A percentile compares a stretch with the other conserved stretches of the same genome.
Evolutionary conservation across 1,284 basidiomycete species (phyloP).

Genomic region (Sanghuangporus sanghuang): DNA sequence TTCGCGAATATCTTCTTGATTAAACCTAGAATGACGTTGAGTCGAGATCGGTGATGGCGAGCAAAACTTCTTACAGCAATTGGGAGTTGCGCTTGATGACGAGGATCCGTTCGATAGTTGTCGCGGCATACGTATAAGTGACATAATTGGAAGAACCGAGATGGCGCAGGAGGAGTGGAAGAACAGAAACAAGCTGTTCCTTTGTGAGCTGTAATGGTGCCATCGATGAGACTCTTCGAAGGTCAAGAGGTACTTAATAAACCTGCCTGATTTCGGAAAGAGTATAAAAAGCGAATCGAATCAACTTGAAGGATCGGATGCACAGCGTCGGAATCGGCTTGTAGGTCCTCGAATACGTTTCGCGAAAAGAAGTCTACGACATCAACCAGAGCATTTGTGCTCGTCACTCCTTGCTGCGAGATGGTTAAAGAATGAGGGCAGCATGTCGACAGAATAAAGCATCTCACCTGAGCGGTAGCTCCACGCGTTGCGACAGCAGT

Average conservation of each 20-base stretch:
- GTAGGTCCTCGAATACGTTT: constrained; percentile 85
- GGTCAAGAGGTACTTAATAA: background rate
- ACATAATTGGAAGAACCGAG: constrained; percentile 80
- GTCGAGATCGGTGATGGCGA: constrained; percentile 15
- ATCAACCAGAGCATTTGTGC: constrained; percentile 88
- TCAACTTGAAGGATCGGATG: constrained; percentile 94
- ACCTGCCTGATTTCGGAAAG: constrained; percentile 89
- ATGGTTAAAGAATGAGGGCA: background rate
- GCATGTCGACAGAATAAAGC: background rate
- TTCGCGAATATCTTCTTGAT: constrained; percentile 81
- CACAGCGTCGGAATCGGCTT: constrained; percentile 61
- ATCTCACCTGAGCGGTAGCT: constrained; percentile 70
- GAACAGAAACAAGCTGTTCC: constrained; percentile 86
- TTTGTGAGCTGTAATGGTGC: constrained; percentile 71
- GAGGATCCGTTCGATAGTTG: constrained; percentile 85
- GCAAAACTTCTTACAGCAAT: constrained; percentile 49
- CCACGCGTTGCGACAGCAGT: constrained; percentile 88
- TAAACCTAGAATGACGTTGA: constrained; percentile 52
- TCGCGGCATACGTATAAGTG: constrained; percentile 85
- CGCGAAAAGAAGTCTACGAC: constrained; percentile 95
- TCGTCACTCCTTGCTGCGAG: constrained; percentile 82
- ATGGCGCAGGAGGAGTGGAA: constrained; percentile 86
- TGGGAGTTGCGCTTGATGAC: constrained; percentile 78
- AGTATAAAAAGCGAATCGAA: constrained; percentile 90
- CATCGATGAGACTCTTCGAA: background rate